These are phyloP conservation scores for Chytridium lagenaria DNA, from an alignment of 371 early-diverging fungal genomes.

Conservation along the genomic window DNA sequence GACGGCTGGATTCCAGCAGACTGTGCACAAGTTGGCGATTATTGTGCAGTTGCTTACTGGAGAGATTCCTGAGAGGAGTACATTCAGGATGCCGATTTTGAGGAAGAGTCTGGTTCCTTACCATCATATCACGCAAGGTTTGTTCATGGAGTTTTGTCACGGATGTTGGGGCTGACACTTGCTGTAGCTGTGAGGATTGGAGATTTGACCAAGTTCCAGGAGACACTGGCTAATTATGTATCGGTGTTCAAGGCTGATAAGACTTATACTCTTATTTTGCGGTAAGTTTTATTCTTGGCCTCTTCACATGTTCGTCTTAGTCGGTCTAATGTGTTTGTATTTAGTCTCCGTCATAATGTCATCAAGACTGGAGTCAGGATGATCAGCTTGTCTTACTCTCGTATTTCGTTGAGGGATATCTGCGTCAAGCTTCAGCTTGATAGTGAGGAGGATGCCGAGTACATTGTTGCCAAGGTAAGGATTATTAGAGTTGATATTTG, in stretches of 20 bases:
- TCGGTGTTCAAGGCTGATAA: conserved; percentile 84
- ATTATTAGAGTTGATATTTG: background rate
- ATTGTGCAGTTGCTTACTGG: conserved; percentile 97
- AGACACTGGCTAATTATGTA: conserved; percentile 76
- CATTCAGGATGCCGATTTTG: conserved; percentile 87
- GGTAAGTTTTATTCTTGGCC: conserved; percentile 49
- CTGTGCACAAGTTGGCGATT: conserved; percentile 90
- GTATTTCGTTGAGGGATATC: conserved; percentile 94
- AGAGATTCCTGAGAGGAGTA: conserved; percentile 92
- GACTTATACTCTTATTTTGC: conserved; percentile 87
- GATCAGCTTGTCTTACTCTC: conserved; percentile 93
- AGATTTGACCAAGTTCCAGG: conserved; percentile 91
- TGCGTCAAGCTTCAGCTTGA: conserved; percentile 95
- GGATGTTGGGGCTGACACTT: background rate
- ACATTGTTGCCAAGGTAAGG: conserved; percentile 89
- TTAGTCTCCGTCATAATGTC: conserved; percentile 94
- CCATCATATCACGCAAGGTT: conserved; percentile 88
- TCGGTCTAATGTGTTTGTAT: background rate
- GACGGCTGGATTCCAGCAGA: conserved; percentile 94
- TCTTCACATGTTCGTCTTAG: too few relatives aligned
- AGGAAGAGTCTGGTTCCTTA: conserved; percentile 88
- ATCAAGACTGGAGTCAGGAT: conserved; percentile 97
- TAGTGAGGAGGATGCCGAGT: conserved; percentile 97
- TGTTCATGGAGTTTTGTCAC: background rate
- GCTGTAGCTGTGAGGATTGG: conserved; percentile 88